Conservation (phyloP, 1,284 basidiomycete species). For the Caloboletus firmus region DNA sequence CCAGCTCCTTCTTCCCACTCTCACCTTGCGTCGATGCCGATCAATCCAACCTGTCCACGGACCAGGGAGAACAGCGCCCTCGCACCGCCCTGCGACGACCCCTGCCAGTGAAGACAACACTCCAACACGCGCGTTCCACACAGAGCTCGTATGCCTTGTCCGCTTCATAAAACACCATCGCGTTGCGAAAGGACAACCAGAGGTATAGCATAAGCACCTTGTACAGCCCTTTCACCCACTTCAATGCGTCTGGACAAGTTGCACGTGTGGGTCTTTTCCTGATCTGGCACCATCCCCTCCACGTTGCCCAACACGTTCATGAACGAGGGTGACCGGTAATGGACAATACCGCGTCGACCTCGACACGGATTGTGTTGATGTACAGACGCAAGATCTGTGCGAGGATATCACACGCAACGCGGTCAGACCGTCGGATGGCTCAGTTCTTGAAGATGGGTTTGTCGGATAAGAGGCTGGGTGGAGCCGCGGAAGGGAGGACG, state of each 20-base stretch:
- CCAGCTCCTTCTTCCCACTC: slow-evolving; percentile 11
- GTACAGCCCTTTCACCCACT: slow-evolving; percentile 75
- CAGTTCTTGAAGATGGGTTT: slow-evolving; percentile 46
- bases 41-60: slow-evolving; percentile 20
- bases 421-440: too few species aligned
- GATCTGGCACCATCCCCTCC: slow-evolving; percentile 16
- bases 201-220: slow-evolving; percentile 81
- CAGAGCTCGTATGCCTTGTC: slow-evolving; percentile 51
- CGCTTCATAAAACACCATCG: slow-evolving; percentile 69
- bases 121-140: slow-evolving; percentile 72
- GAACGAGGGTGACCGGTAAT: too few species aligned
- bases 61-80: background rate
- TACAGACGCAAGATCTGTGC: slow-evolving; percentile 40
- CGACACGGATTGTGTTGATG: slow-evolving; percentile 38
- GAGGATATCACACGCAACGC: slow-evolving; percentile 34
- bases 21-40: slow-evolving; percentile 11
- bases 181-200: slow-evolving; percentile 84
- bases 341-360: too few species aligned
- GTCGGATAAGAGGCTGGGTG: too few species aligned
- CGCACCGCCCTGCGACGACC: slow-evolving; percentile 29
- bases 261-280: slow-evolving; percentile 5
- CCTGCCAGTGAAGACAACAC: slow-evolving; percentile 40
- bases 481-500: too few species aligned
- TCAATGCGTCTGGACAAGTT: too few species aligned
- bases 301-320: too few species aligned